phyloP scores from a whole-genome alignment of 139 green algal species.

The Trebouxia sp. region DNA sequence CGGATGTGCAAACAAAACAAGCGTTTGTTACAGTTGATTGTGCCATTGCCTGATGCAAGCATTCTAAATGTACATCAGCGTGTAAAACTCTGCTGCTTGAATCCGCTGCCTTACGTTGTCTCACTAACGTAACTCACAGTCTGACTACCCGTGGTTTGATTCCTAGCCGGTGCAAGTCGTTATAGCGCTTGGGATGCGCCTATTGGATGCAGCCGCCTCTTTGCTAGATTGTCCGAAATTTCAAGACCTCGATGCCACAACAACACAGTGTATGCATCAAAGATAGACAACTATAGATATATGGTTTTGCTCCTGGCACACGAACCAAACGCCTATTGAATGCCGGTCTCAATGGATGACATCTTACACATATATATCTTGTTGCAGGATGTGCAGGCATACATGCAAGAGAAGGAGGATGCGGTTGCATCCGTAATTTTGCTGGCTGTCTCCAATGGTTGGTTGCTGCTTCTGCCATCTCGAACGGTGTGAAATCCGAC shows the following conservation, averaged over 20 bases:
- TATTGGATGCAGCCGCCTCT: slow-evolving; percentile 19
- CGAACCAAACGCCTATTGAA: slow-evolving; percentile 17
- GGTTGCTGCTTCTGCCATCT: slow-evolving; percentile 16
- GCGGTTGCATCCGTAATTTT: slow-evolving; percentile 17
- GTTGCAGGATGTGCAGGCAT: slow-evolving; percentile 13
- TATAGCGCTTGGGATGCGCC: slow-evolving; percentile 11
- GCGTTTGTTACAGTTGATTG: too few species aligned
- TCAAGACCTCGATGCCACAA: slow-evolving; percentile 12
- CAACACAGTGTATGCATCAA: slow-evolving; percentile 19
- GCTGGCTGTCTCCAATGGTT: slow-evolving; percentile 19
- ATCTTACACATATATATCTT: slow-evolving; percentile 17
- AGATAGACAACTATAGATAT: slow-evolving; percentile 20
- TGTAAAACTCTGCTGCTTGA: too few species aligned
- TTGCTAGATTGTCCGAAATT: slow-evolving; percentile 13
- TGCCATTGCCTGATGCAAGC: too few species aligned
- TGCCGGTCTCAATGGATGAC: slow-evolving; percentile 19
- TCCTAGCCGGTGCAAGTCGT: too few species aligned
- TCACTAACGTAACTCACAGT: too few species aligned
- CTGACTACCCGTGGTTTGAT: too few species aligned
- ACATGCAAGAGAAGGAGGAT: slow-evolving; percentile 1
- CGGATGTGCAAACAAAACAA: too few species aligned
- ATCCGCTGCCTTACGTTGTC: too few species aligned
- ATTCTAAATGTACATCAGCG: too few species aligned
- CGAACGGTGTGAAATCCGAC: slow-evolving; percentile 6
- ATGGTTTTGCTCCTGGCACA: slow-evolving; percentile 3